Evolutionary conservation across 2,329 filamentous ascomycete genomes (phyloP).

Genomic region (Pseudogymnoascus sp.): DNA sequence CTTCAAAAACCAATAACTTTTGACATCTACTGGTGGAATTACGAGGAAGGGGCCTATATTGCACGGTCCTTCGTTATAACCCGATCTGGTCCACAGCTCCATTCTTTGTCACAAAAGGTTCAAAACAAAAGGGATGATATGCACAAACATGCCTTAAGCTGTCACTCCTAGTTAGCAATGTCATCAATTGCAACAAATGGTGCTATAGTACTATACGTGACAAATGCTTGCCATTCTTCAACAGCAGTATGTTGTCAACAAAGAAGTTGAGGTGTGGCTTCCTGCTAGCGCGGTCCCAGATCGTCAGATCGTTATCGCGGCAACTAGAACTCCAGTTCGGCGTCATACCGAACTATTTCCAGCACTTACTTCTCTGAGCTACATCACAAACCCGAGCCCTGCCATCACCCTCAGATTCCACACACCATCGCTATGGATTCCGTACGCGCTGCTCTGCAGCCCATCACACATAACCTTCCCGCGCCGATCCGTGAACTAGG

Average conservation of each 20-base stretch:
- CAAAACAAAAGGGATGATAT: neutral
- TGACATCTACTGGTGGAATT: neutral
- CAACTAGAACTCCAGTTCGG: neutral
- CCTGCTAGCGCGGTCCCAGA: neutral
- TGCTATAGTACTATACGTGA: neutral
- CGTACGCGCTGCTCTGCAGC: conserved; percentile 36
- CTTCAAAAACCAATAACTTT: neutral
- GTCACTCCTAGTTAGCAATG: neutral
- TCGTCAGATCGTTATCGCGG: neutral
- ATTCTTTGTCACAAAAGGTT: neutral
- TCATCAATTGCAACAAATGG: neutral
- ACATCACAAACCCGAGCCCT: neutral
- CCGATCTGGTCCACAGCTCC: neutral
- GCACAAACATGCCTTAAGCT: neutral
- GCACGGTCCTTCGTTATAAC: neutral
- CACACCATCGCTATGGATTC: neutral
- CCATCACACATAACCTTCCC: conserved; percentile 66
- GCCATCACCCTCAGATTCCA: neutral
- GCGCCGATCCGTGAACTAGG: conserved; percentile 65
- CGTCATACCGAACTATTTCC: neutral
- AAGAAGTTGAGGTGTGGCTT: neutral
- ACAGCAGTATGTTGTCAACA: neutral
- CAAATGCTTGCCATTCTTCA: neutral
- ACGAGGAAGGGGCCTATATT: neutral
- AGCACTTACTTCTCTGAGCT: neutral